These are phyloP conservation scores for Dactylonectria estremocensis DNA, from an alignment of 2,329 filamentous ascomycete species.

Conservation along the genomic window DNA sequence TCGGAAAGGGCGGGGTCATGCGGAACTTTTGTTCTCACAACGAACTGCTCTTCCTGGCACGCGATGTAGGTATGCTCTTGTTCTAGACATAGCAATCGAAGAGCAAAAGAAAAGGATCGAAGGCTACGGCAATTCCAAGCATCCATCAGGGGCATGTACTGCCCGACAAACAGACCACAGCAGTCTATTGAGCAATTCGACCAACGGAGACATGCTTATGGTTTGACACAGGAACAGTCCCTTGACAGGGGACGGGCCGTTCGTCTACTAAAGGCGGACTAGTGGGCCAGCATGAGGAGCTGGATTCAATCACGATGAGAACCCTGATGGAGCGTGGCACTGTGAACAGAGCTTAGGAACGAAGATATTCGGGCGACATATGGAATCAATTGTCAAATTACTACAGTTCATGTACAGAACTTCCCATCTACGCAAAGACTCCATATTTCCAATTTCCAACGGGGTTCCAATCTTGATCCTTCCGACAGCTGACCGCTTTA, in stretches of 20 bases:
- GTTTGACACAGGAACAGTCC: neutral
- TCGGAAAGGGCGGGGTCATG: conserved; percentile 5
- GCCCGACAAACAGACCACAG: neutral
- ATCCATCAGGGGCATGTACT: neutral
- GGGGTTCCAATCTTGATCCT: conserved; percentile 52
- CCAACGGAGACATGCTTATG: neutral
- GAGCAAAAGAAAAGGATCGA: neutral
- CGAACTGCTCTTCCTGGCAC: conserved; percentile 2
- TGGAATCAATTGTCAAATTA: conserved; percentile 52
- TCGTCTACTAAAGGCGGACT: conserved; percentile 7
- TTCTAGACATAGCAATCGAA: neutral
- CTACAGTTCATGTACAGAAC: conserved; percentile 60
- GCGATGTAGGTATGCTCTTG: neutral
- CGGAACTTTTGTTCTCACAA: conserved; percentile 17
- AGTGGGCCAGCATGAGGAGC: conserved; percentile 13
- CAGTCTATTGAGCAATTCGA: neutral
- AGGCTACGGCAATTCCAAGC: neutral
- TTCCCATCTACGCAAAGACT: conserved; percentile 60
- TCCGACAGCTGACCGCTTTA: conserved; percentile 41
- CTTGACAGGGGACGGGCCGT: conserved; percentile 1
- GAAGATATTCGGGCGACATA: conserved; percentile 37
- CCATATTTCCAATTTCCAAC: conserved; percentile 54
- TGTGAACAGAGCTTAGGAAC: neutral
- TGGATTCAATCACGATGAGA: conserved; percentile 14
- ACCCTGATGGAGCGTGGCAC: conserved; percentile 32